phyloP scores from a whole-genome alignment of 164 flowering plant genomes.

The Brasenia schreberi region DNA sequence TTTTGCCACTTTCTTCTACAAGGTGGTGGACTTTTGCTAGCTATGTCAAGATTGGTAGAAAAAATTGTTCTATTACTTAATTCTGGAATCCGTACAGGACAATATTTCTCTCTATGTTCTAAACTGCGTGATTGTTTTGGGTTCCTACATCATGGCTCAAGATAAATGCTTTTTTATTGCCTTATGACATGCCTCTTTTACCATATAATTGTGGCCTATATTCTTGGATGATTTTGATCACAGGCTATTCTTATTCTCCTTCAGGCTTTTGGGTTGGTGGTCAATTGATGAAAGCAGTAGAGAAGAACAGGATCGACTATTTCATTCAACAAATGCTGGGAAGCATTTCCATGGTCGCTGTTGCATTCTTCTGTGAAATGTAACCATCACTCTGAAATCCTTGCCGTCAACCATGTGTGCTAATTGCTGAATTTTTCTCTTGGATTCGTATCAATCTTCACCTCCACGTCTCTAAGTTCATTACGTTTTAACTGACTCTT shows the following conservation, averaged over 20 bases:
- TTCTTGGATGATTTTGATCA: too few species aligned
- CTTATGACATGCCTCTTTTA: neutral
- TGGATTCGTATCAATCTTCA: too few species aligned
- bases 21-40: conserved; percentile 66
- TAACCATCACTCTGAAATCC: too few species aligned
- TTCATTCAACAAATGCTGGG: conserved; percentile 48
- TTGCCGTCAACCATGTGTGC: too few species aligned
- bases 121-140: conserved; percentile 48
- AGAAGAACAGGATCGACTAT: conserved; percentile 76
- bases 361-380: neutral
- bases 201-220: too few species aligned
- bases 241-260: neutral
- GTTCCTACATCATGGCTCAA: conserved; percentile 79
- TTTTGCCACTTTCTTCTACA: conserved; percentile 66
- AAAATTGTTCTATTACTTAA: conserved; percentile 41
- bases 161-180: conserved; percentile 25
- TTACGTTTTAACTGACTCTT: too few species aligned
- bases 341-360: conserved; percentile 3
- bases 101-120: conserved; percentile 36
- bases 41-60: conserved; percentile 56
- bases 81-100: conserved; percentile 32
- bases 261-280: conserved; percentile 96
- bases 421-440: too few species aligned
- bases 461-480: too few species aligned
- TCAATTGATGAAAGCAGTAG: conserved; percentile 88